A percentile compares a stretch with the other conserved stretches of the same genome.
These are phyloP conservation scores for Pseudogymnoascus sp. DNA, from an alignment of 2,329 filamentous ascomycete species.

Conservation along the genomic window DNA sequence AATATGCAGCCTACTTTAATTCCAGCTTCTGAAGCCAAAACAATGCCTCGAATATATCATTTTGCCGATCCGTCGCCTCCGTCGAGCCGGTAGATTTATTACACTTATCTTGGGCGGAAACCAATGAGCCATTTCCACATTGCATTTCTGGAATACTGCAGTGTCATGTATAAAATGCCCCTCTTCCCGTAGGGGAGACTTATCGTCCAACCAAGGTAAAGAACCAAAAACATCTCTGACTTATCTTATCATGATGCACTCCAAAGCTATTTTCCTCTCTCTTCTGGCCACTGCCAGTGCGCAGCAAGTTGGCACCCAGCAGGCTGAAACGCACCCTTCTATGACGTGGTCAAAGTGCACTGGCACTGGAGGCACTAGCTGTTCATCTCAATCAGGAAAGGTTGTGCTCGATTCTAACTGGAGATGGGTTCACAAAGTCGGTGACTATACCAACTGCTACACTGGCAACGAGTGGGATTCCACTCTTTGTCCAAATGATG, in stretches of 20 bases:
- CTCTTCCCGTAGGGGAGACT: background rate
- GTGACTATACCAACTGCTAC: conserved; percentile 36
- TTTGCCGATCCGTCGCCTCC: background rate
- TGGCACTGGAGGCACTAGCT: conserved; percentile 33
- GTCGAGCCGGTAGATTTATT: background rate
- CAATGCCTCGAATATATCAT: background rate
- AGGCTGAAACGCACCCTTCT: conserved; percentile 43
- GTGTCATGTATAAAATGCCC: background rate
- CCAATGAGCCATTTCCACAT: background rate
- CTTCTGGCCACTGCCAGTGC: conserved; percentile 37
- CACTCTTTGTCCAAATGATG: conserved; percentile 37
- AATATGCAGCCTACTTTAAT: background rate
- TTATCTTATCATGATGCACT: background rate
- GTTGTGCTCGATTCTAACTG: conserved; percentile 51
- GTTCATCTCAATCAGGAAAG: conserved; percentile 40
- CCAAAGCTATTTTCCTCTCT: conserved; percentile 18
- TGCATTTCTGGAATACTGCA: background rate
- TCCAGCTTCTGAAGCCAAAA: background rate
- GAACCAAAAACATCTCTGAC: background rate
- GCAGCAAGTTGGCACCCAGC: conserved; percentile 42
- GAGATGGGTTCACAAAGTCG: conserved; percentile 47
- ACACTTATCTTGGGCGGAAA: background rate
- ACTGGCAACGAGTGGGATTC: conserved; percentile 38
- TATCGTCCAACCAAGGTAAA: background rate
- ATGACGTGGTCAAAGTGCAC: conserved; percentile 47